Base-by-base conservation (phyloP, 345 rosid genomes). In the Brassica nigra region DNA sequence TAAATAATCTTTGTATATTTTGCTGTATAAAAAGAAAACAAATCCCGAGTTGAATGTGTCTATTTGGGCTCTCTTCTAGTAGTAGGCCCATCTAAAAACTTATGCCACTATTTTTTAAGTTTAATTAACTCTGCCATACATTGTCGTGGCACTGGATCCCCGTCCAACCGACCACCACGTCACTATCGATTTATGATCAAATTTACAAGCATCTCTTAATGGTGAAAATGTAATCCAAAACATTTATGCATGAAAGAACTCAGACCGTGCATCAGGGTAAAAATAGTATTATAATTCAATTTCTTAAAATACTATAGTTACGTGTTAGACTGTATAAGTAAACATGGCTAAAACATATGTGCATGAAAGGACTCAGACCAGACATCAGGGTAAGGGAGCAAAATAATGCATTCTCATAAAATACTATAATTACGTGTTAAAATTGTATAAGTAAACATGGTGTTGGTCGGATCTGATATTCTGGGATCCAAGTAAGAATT, bases 1-100 rank as follows among this genome's bases (percentile, higher is more conserved):
- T 66, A 64, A 31, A 14, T 8, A 47, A 47, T 47, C 72, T 68
- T n/a, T 78, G 82, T 72, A 78, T 59, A 78, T 73, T 73, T 58
- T 78, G 73, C 73, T 66, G 47, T 78, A 54, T 15, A 64, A 39
- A 28, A 0, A 2, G 8, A 16, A 39, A 18, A 12, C 1, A 7
- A 76, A 29, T 8, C 61, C 28, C 28, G 31, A 9, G 47, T 55
- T 12, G 4, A 62, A 27, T 54, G n/a, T 20, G 39, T 69, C 64
- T 16, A 52, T 4, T 1, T 30, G 8, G 5, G 55, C 61, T 65
- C 20, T 31, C 12, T 16, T 69, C 29, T 7, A 0, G 2, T 34
- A 49, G 59, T 54, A 27, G 16, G 49, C 47, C 59, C 76, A 61
- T 28, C 15, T 4, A 10, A 9, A 58, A 58, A 8, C 23, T 54